phyloP scores from a whole-genome alignment of 805 yeast species.

The Scheffersomyces coipomensis region DNA sequence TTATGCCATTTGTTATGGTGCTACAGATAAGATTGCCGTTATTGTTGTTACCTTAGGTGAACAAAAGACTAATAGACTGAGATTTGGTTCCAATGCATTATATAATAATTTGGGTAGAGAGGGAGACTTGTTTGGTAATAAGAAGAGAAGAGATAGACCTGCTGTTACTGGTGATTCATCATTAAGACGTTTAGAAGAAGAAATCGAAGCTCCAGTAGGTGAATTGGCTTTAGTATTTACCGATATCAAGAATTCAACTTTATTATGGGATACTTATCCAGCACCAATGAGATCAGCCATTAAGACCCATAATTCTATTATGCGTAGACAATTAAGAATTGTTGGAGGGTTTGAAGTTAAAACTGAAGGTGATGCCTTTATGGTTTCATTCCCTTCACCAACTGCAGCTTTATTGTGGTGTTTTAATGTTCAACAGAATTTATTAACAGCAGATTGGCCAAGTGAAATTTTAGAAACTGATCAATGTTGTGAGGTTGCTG shows the following conservation, averaged over 20 bases:
- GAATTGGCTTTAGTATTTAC: constrained; percentile 95
- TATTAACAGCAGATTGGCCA: constrained; percentile 90
- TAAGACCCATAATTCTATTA: constrained; percentile 86
- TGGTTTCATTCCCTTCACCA: constrained; percentile 95
- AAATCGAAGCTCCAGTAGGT: constrained; percentile 93
- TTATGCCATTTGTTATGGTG: constrained; percentile 91
- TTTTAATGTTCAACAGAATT: constrained; percentile 83
- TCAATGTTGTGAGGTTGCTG: constrained; percentile 80
- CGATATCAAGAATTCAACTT: constrained; percentile 92
- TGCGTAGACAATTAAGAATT: constrained; percentile 89
- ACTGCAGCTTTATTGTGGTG: constrained; percentile 92
- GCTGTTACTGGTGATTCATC: constrained; percentile 56
- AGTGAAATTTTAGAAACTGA: constrained; percentile 80
- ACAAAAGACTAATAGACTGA: constrained; percentile 31
- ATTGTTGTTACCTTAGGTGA: constrained; percentile 73
- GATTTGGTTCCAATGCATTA: constrained; percentile 24
- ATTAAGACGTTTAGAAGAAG: constrained; percentile 80
- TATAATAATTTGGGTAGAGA: constrained; percentile 40
- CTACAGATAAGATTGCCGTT: constrained; percentile 73
- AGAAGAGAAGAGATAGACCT: constrained; percentile 43
- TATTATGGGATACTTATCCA: constrained; percentile 90
- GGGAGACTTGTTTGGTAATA: constrained; percentile 29
- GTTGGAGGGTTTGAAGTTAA: constrained; percentile 98
- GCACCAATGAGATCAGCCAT: constrained; percentile 96
- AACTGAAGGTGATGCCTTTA: constrained; percentile 98